These are phyloP conservation scores for Scytalidium lignicola DNA, from an alignment of 2,329 filamentous ascomycete species.

Conservation along the genomic window DNA sequence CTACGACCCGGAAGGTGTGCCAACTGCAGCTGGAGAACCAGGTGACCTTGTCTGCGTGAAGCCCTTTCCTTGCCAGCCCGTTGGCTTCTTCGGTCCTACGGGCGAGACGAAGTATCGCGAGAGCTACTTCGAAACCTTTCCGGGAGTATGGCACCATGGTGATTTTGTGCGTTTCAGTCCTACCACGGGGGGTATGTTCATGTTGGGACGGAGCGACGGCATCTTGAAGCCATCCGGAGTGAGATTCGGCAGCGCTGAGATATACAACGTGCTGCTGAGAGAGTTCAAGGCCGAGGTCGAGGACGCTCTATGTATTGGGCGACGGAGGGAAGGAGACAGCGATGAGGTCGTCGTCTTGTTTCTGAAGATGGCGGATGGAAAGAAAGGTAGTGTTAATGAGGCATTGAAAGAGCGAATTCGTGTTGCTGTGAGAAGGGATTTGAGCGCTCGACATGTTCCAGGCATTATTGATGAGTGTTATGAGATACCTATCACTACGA, in stretches of 20 bases:
- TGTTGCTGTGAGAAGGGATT: constrained; percentile 63
- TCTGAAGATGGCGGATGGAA: constrained; percentile 58
- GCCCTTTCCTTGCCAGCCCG: constrained; percentile 86
- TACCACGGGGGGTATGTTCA: constrained; percentile 70
- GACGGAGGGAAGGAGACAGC: constrained; percentile 45
- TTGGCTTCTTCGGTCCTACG: constrained; percentile 75
- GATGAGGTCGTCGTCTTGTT: constrained; percentile 66
- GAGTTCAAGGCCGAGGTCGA: constrained; percentile 75
- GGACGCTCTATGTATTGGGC: constrained; percentile 83
- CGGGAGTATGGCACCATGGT: constrained; percentile 81
- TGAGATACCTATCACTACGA: constrained; percentile 81
- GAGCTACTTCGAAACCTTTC: constrained; percentile 85
- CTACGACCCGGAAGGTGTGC: constrained; percentile 43
- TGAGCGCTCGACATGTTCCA: constrained; percentile 87
- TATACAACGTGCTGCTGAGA: constrained; percentile 87
- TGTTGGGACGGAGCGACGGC: constrained; percentile 90
- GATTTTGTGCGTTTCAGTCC: constrained; percentile 77
- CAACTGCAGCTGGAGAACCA: constrained; percentile 52
- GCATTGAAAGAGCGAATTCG: constrained; percentile 62
- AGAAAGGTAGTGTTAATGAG: constrained; percentile 41
- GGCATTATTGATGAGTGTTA: constrained; percentile 73
- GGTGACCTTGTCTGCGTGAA: constrained; percentile 84
- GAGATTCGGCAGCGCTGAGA: constrained; percentile 88
- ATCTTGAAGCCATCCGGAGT: constrained; percentile 91
- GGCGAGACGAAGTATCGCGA: constrained; percentile 73